phyloP scores from a whole-genome alignment of 441 rosid species.

The Iberis amara region DNA sequence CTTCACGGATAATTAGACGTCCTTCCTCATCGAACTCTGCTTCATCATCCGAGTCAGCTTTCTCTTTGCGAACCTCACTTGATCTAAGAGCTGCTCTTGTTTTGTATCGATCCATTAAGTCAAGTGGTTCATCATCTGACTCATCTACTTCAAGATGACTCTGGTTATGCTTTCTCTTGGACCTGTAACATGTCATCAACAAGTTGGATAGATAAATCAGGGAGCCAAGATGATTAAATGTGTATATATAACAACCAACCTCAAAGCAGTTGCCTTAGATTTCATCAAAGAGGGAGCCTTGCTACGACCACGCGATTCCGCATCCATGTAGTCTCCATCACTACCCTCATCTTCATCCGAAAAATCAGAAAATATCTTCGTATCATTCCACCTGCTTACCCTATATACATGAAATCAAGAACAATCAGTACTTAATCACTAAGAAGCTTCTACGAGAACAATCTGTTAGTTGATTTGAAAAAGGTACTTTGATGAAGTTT shows the following conservation, averaged over 20 bases:
- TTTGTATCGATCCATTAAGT: conserved; percentile 70
- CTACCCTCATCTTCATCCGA: conserved; percentile 55
- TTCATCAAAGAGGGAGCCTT: conserved; percentile 32
- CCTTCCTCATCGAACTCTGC: conserved; percentile 79
- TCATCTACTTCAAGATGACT: conserved; percentile 75
- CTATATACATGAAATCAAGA: conserved; percentile 36
- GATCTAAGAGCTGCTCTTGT: conserved; percentile 74
- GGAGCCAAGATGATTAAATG: not conserved
- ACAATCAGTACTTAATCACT: conserved; percentile 11
- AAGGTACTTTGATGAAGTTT: conserved; percentile 72
- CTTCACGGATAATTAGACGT: conserved; percentile 58
- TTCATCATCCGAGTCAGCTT: conserved; percentile 75
- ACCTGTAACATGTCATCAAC: conserved; percentile 32
- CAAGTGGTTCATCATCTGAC: conserved; percentile 86
- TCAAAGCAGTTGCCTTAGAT: conserved; percentile 42
- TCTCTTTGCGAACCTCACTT: conserved; percentile 48
- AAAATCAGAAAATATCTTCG: conserved; percentile 81
- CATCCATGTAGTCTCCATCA: conserved; percentile 49
- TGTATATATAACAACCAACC: conserved; percentile 40
- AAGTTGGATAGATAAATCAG: not conserved
- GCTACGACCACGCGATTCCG: conserved; percentile 40
- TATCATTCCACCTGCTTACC: conserved; percentile 89
- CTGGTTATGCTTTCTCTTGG: conserved; percentile 47
- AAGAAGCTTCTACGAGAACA: conserved; percentile 13
- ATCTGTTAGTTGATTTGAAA: conserved; percentile 9